A percentile compares a stretch with the other conserved stretches of the same genome.
Evolutionary conservation across 805 yeast genomes (phyloP).

Genomic region (Candida ascalaphidarum): DNA sequence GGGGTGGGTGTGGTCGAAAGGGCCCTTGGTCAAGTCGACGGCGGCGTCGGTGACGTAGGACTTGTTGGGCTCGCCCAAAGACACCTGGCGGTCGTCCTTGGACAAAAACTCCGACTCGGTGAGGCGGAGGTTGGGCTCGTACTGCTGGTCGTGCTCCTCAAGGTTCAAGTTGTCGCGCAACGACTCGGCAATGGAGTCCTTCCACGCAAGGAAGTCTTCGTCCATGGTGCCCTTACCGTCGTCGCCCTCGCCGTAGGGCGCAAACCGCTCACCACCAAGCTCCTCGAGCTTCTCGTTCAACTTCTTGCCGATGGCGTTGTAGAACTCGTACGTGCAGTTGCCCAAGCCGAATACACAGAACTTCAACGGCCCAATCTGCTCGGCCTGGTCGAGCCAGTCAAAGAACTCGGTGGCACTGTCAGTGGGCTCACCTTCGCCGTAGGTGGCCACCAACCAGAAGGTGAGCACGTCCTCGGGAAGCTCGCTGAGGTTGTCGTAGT

Average conservation of each 20-base stretch:
- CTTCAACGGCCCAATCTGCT: constrained; percentile 46
- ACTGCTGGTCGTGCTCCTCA: constrained; percentile 71
- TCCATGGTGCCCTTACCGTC: constrained; percentile 93
- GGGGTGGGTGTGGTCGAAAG: constrained; percentile 78
- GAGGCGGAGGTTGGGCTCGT: constrained; percentile 59
- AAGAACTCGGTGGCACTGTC: constrained; percentile 84
- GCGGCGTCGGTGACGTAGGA: constrained; percentile 22
- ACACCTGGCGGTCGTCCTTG: constrained; percentile 22
- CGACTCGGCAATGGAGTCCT: constrained; percentile 62
- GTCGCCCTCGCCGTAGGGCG: constrained; percentile 84
- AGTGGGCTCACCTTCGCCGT: constrained; percentile 98
- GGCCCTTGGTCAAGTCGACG: constrained; percentile 46
- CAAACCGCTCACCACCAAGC: constrained; percentile 69
- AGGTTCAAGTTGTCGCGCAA: constrained; percentile 57
- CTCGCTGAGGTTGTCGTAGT: constrained; percentile 65
- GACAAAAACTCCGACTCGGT: constrained; percentile 24
- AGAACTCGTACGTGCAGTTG: constrained; percentile 89
- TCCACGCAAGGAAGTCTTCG: constrained; percentile 93
- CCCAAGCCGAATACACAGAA: constrained; percentile 87
- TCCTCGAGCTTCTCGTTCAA: constrained; percentile 40
- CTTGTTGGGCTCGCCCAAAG: constrained; percentile 76
- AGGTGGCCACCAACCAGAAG: constrained; percentile 76
- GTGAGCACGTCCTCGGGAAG: constrained; percentile 54
- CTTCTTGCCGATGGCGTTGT: constrained; percentile 72
- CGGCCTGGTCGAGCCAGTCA: constrained; percentile 53